Evolutionary conservation across 148 eudicot species (phyloP).

Genomic region (Chenopodium berlandieri): DNA sequence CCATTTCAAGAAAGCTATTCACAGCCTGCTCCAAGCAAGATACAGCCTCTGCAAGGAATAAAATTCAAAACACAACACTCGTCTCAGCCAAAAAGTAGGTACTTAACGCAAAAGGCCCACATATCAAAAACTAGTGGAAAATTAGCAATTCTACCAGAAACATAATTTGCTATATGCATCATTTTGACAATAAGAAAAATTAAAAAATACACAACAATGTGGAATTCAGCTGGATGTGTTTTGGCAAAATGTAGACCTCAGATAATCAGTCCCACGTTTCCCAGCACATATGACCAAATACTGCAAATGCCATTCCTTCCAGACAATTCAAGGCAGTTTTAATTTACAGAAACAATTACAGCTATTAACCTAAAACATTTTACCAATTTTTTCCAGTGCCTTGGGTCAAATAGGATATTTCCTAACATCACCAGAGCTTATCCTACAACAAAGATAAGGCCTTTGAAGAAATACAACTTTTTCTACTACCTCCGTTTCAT

Average conservation of each 20-base stretch:
- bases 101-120: not conserved
- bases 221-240: not conserved
- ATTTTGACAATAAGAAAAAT: not conserved
- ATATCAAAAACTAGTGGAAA: not conserved
- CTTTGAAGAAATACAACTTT: not conserved
- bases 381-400: not conserved
- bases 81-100: not conserved
- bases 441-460: not conserved
- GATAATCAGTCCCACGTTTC: not conserved
- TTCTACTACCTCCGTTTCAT: no score
- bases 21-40: conserved; percentile 72
- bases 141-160: not conserved
- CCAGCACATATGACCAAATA: not conserved
- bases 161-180: not conserved
- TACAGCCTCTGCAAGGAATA: conserved; percentile 44
- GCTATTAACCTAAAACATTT: not conserved
- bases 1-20: conserved; percentile 70
- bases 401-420: not conserved
- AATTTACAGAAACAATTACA: not conserved
- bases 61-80: not conserved
- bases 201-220: not conserved
- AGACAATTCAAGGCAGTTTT: not conserved
- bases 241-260: not conserved
- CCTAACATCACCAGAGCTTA: not conserved
- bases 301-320: not conserved